Conservation (phyloP, 768 basidiomycete genomes). For the Leccinum variicolor region DNA sequence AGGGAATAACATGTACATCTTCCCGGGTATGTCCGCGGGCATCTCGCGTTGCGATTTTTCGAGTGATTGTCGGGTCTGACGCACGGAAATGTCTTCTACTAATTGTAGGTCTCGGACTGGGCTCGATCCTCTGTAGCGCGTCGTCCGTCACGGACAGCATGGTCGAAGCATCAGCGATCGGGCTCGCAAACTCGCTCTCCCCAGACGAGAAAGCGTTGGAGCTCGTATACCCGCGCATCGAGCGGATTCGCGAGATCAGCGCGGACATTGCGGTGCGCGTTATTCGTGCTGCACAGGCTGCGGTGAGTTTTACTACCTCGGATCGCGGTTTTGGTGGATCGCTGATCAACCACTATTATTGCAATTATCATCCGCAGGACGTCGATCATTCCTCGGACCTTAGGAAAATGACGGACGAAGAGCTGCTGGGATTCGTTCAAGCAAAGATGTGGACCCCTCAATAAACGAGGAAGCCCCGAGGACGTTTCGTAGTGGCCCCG, state of each 20-base stretch:
- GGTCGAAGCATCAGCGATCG: conserved; percentile 85
- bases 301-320: conserved; percentile 40
- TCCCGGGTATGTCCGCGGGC: conserved; percentile 45
- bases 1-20: conserved; percentile 94
- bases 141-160: conserved; percentile 75
- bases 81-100: not conserved
- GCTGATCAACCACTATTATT: not conserved
- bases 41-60: not conserved
- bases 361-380: conserved; percentile 32
- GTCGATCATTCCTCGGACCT: conserved; percentile 55
- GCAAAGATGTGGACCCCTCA: conserved; percentile 73
- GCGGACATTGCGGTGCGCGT: conserved; percentile 69
- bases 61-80: conserved; percentile 1
- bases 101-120: conserved; percentile 52
- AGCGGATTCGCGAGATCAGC: conserved; percentile 85
- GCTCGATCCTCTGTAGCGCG: conserved; percentile 67
- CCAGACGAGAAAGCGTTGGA: conserved; percentile 60
- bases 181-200: conserved; percentile 72
- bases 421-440: conserved; percentile 52
- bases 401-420: conserved; percentile 52
- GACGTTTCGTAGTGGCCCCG: not conserved
- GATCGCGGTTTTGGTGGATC: not conserved
- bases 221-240: conserved; percentile 80
- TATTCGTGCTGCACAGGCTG: conserved; percentile 76
- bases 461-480: not conserved